phyloP scores from a whole-genome alignment of 352 stramenopile species.

The Blastocystis sp. region DNA sequence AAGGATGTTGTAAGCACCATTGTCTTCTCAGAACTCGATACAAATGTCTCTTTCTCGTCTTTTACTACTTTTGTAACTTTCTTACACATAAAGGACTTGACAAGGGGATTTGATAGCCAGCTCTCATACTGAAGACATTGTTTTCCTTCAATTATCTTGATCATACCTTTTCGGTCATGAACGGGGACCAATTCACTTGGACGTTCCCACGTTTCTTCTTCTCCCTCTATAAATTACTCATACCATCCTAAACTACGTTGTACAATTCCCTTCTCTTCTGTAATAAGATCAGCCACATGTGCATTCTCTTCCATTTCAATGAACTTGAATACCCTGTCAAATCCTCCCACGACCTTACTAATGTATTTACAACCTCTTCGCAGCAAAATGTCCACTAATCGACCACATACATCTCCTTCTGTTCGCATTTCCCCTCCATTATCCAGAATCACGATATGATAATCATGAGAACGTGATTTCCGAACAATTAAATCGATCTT shows the following conservation, averaged over 20 bases:
- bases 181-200: background rate
- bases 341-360: slow-evolving; percentile 19
- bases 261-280: background rate
- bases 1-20: slow-evolving; percentile 54
- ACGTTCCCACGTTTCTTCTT: background rate
- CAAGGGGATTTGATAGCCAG: slow-evolving; percentile 16
- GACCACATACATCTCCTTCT: background rate
- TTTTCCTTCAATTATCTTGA: slow-evolving; percentile 45
- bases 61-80: slow-evolving; percentile 22
- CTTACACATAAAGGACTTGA: slow-evolving; percentile 36
- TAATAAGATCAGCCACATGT: background rate
- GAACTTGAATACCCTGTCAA: background rate
- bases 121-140: slow-evolving; percentile 39
- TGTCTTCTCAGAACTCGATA: slow-evolving; percentile 19
- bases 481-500: slow-evolving; percentile 7
- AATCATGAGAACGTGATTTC: slow-evolving; percentile 39
- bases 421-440: background rate
- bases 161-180: background rate
- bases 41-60: slow-evolving; percentile 19
- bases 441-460: slow-evolving; percentile 55
- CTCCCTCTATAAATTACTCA: background rate
- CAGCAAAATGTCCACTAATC: slow-evolving; percentile 4
- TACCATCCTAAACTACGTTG: background rate
- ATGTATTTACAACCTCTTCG: background rate
- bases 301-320: background rate